Conservation (phyloP, 2,329 filamentous ascomycete species). For the Nigrospora sphaerica region DNA sequence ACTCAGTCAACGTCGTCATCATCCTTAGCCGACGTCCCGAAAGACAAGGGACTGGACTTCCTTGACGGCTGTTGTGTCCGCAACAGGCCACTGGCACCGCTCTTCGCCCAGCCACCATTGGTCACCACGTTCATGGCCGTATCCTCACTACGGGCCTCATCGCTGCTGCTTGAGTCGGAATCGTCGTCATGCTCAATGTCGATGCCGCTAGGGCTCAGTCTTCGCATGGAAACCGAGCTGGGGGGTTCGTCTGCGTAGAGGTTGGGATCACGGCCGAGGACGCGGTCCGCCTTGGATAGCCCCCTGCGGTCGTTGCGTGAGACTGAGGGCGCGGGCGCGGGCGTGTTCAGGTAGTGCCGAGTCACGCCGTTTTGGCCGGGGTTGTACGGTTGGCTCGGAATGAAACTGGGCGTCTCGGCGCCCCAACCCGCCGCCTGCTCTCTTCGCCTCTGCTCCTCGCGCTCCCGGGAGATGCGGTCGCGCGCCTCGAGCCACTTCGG, state of each 20-base stretch:
- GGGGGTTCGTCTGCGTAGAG: slow-evolving; percentile 43
- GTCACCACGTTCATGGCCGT: slow-evolving; percentile 36
- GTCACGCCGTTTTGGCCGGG: slow-evolving; percentile 16
- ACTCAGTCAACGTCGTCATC: slow-evolving; percentile 9
- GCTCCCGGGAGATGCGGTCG: slow-evolving; percentile 51
- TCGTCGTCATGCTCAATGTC: slow-evolving; percentile 34
- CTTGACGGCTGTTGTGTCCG: slow-evolving; percentile 12
- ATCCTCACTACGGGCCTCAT: slow-evolving; percentile 32
- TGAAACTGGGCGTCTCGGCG: slow-evolving; percentile 18
- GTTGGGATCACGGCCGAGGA: slow-evolving; percentile 50
- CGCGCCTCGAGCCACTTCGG: slow-evolving; percentile 68
- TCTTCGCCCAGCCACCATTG: slow-evolving; percentile 28
- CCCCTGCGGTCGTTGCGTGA: slow-evolving; percentile 23
- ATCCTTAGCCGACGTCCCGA: background rate
- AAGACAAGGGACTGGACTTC: slow-evolving; percentile 4
- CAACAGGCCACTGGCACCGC: slow-evolving; percentile 24
- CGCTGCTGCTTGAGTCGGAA: slow-evolving; percentile 13
- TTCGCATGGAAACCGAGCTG: slow-evolving; percentile 35
- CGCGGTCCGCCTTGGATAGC: slow-evolving; percentile 50
- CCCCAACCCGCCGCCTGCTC: slow-evolving; percentile 66
- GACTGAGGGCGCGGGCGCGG: slow-evolving; percentile 7
- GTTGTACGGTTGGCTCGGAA: slow-evolving; percentile 11
- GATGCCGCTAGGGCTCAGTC: slow-evolving; percentile 38
- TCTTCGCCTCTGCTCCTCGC: slow-evolving; percentile 52
- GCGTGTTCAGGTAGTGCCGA: slow-evolving; percentile 23